Percentiles rank a stretch among this genome's conserved stretches.
Evolutionary conservation across 1,284 basidiomycete genomes (phyloP).

Genomic region (Malassezia yamatoensis): DNA sequence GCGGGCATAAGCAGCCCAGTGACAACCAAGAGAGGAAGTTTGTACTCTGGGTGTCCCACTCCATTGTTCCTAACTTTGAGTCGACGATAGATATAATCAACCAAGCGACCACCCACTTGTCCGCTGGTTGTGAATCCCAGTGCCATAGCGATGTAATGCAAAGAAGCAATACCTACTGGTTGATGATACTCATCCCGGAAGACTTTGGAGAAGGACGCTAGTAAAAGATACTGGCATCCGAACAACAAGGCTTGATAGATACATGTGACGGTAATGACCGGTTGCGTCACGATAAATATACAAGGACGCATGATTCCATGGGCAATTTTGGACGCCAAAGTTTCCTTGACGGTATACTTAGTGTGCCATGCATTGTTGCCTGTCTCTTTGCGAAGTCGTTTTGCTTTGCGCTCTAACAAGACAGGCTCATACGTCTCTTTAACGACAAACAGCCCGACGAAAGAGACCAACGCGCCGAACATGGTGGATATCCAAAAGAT

Average conservation of each 20-base stretch:
- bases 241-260: constrained; percentile 51
- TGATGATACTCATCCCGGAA: constrained; percentile 53
- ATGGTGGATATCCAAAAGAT: constrained; percentile 30
- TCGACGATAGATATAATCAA: constrained; percentile 56
- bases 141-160: constrained; percentile 58
- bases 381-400: constrained; percentile 52
- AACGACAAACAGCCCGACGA: constrained; percentile 27
- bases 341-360: constrained; percentile 26
- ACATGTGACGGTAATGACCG: constrained; percentile 52
- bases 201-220: constrained; percentile 60
- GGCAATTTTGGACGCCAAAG: constrained; percentile 41
- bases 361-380: constrained; percentile 32
- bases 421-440: constrained; percentile 47
- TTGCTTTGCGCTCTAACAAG: constrained; percentile 38
- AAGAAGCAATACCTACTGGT: constrained; percentile 54
- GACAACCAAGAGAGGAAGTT: constrained; percentile 55
- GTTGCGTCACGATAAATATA: constrained; percentile 51
- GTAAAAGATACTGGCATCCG: constrained; percentile 52
- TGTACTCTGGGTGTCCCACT: constrained; percentile 52
- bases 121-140: constrained; percentile 46
- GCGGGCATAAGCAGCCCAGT: constrained; percentile 55
- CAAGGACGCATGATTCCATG: constrained; percentile 52
- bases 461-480: constrained; percentile 25
- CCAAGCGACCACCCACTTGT: constrained; percentile 56
- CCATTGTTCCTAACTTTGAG: constrained; percentile 54